Conservation (phyloP, 495 filamentous ascomycete species). For the Penicillium crystallinum region DNA sequence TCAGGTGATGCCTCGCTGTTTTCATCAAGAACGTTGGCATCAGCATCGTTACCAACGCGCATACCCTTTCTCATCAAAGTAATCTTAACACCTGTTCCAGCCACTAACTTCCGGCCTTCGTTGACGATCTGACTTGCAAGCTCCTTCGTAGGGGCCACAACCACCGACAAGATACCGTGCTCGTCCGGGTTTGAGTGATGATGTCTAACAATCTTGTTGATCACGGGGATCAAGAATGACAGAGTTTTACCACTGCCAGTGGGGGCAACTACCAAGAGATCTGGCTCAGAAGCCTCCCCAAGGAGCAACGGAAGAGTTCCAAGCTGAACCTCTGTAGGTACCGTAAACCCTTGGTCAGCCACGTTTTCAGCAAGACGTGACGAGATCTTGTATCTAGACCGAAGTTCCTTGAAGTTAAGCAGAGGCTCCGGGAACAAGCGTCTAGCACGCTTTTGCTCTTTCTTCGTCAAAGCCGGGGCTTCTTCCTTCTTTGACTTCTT, state of each 20-base stretch:
- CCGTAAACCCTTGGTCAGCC: constrained; percentile 70
- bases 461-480: constrained; percentile 41
- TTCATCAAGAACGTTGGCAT: constrained; percentile 35
- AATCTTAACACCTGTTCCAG: constrained; percentile 73
- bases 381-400: constrained; percentile 62
- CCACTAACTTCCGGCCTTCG: constrained; percentile 75
- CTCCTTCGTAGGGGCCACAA: constrained; percentile 90
- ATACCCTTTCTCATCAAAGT: constrained; percentile 82
- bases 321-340: constrained; percentile 92
- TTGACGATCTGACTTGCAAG: constrained; percentile 89
- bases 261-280: constrained; percentile 84
- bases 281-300: constrained; percentile 43
- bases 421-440: constrained; percentile 72
- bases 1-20: constrained; percentile 34
- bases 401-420: constrained; percentile 68
- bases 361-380: constrained; percentile 71
- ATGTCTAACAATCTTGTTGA: constrained; percentile 63
- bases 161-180: constrained; percentile 55
- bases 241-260: constrained; percentile 98
- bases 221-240: constrained; percentile 80
- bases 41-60: constrained; percentile 44
- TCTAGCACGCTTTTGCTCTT: constrained; percentile 46
- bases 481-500: constrained; percentile 45
- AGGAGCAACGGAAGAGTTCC: constrained; percentile 76
- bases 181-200: constrained; percentile 41